phyloP scores from a whole-genome alignment of 2,329 filamentous ascomycete species.

The Botrytis squamosa region DNA sequence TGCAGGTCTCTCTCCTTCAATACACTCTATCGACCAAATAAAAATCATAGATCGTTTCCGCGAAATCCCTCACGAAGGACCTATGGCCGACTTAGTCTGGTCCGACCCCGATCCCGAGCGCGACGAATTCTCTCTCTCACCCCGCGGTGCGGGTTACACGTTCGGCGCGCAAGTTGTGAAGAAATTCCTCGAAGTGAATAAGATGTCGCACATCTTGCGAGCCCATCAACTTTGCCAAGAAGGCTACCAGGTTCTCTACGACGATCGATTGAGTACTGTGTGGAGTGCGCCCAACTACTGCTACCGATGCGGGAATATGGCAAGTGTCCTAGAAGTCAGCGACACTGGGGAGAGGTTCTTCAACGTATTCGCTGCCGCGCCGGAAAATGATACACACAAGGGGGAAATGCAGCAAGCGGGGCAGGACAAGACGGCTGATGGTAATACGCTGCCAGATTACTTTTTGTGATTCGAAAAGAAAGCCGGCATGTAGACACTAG shows the following conservation, averaged over 20 bases:
- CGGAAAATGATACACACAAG: slow-evolving; percentile 89
- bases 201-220: slow-evolving; percentile 94
- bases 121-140: slow-evolving; percentile 93
- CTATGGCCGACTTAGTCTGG: slow-evolving; percentile 99
- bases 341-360: slow-evolving; percentile 92
- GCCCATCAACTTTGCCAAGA: slow-evolving; percentile 99
- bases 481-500: not conserved
- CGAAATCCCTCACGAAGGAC: slow-evolving; percentile 96
- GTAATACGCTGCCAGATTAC: slow-evolving; percentile 65
- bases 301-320: slow-evolving; percentile 94
- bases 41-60: slow-evolving; percentile 99
- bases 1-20: slow-evolving; percentile 77
- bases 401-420: slow-evolving; percentile 80
- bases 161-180: slow-evolving; percentile 97
- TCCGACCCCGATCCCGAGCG: slow-evolving; percentile 96
- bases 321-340: slow-evolving; percentile 93
- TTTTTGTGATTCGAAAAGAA: slow-evolving; percentile 53
- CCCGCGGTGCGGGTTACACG: slow-evolving; percentile 91
- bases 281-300: slow-evolving; percentile 89
- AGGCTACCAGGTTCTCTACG: slow-evolving; percentile 94
- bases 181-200: slow-evolving; percentile 96
- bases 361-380: slow-evolving; percentile 96
- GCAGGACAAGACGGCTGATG: slow-evolving; percentile 67
- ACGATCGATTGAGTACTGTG: slow-evolving; percentile 90
- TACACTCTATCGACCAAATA: slow-evolving; percentile 98